phyloP scores from a whole-genome alignment of 495 filamentous ascomycete genomes.

The Aspergillus incahuasiensis region DNA sequence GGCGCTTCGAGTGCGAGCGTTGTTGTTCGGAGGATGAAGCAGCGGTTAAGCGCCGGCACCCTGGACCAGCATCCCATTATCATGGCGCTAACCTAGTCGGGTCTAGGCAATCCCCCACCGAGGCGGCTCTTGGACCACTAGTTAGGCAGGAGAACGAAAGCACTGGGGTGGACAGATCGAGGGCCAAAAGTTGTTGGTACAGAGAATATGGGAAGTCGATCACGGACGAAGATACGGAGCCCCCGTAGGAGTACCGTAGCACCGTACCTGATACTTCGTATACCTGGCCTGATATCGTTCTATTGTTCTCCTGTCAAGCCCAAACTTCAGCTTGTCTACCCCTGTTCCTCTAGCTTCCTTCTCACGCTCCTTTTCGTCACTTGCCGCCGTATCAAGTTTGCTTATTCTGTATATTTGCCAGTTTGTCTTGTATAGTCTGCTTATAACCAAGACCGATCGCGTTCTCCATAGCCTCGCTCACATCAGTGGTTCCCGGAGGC shows the following conservation, averaged over 20 bases:
- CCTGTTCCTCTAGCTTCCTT: slow-evolving; percentile 22
- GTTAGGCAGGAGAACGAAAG: not conserved
- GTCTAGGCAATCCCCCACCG: slow-evolving; percentile 33
- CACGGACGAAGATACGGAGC: not conserved
- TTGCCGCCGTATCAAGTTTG: slow-evolving; percentile 19
- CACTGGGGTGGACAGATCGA: slow-evolving; percentile 1
- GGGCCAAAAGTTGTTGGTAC: not conserved
- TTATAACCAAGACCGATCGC: slow-evolving; percentile 11
- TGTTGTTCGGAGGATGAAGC: slow-evolving; percentile 2
- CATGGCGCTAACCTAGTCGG: slow-evolving; percentile 24
- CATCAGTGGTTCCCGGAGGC: slow-evolving; percentile 11
- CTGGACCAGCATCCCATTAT: slow-evolving; percentile 8
- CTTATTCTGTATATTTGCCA: slow-evolving; percentile 20
- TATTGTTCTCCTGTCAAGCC: not conserved
- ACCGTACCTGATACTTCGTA: not conserved
- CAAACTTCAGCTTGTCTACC: slow-evolving; percentile 11
- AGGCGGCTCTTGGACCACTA: slow-evolving; percentile 33
- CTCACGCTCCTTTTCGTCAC: slow-evolving; percentile 2
- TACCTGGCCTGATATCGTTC: not conserved
- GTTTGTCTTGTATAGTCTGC: slow-evolving; percentile 13
- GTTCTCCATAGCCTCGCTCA: slow-evolving; percentile 7
- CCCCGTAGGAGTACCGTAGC: not conserved
- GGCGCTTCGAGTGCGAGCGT: not conserved
- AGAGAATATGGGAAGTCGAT: not conserved
- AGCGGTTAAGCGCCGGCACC: slow-evolving; percentile 12